These are phyloP conservation scores for Cutaneotrichosporon cyanovorans DNA, from an alignment of 1,284 basidiomycete genomes.

Conservation along the genomic window DNA sequence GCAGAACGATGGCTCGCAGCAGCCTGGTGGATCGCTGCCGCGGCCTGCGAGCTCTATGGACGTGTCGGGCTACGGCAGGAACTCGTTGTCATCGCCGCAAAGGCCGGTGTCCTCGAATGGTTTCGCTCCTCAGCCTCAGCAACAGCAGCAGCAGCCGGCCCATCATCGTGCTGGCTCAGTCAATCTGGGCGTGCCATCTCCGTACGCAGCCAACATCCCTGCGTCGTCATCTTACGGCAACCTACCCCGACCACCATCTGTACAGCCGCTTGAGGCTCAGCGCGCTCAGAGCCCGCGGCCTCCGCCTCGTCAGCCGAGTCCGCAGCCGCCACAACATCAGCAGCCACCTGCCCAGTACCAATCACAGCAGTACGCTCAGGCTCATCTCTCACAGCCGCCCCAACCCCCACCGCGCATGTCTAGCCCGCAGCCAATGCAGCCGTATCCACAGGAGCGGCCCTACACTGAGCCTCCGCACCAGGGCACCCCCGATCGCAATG, in stretches of 20 bases:
- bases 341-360: background rate
- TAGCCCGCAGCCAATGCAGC: too few relatives aligned
- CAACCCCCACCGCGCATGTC: background rate
- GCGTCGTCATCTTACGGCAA: background rate
- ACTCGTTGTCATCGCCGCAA: background rate
- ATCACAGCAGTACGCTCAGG: too few relatives aligned
- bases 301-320: constrained; percentile 2
- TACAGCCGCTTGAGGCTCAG: background rate
- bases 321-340: background rate
- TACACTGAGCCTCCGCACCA: background rate
- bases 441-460: background rate
- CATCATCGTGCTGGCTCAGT: constrained; percentile 7
- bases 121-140: background rate
- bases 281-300: background rate
- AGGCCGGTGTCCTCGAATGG: background rate
- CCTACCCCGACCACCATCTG: background rate
- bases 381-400: background rate
- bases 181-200: background rate
- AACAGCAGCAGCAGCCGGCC: background rate
- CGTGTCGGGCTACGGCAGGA: background rate
- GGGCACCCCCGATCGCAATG: background rate
- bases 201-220: background rate
- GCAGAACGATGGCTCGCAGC: constrained; percentile 18
- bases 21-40: background rate
- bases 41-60: constrained; percentile 6